Conservation (phyloP, 495 filamentous ascomycete species). For the Evernia prunastri region DNA sequence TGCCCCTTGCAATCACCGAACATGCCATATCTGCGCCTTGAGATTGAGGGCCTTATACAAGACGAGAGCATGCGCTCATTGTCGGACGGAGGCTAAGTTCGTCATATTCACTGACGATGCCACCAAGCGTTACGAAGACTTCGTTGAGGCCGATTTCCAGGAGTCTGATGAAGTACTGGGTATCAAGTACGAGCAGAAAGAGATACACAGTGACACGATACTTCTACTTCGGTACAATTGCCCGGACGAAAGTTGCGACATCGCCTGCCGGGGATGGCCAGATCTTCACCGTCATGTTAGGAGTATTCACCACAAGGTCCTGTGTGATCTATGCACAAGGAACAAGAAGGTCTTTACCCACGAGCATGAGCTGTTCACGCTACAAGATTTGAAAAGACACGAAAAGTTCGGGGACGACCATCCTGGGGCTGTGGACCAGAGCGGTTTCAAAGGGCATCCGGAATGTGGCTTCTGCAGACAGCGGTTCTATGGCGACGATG, state of each 20-base stretch:
- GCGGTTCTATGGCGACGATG: slow-evolving; percentile 92
- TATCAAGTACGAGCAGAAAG: slow-evolving; percentile 78
- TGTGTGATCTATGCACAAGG: slow-evolving; percentile 91
- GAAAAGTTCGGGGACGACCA: slow-evolving; percentile 87
- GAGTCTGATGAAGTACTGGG: slow-evolving; percentile 75
- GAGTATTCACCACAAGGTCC: slow-evolving; percentile 69
- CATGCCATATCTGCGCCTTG: slow-evolving; percentile 91
- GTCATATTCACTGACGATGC: slow-evolving; percentile 88
- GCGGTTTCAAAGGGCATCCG: slow-evolving; percentile 92
- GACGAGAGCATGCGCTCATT: slow-evolving; percentile 90
- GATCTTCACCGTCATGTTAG: slow-evolving; percentile 90
- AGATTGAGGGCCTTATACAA: slow-evolving; percentile 89
- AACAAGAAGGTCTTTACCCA: slow-evolving; percentile 99
- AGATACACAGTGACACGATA: slow-evolving; percentile 81
- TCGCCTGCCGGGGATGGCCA: slow-evolving; percentile 86
- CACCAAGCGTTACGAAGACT: slow-evolving; percentile 76
- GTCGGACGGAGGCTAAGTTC: slow-evolving; percentile 73
- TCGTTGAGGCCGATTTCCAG: slow-evolving; percentile 61
- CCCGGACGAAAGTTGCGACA: slow-evolving; percentile 75
- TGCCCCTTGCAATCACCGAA: slow-evolving; percentile 88
- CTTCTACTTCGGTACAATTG: slow-evolving; percentile 93
- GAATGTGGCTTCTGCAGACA: slow-evolving; percentile 88
- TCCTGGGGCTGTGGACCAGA: slow-evolving; percentile 85
- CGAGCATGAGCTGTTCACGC: slow-evolving; percentile 89
- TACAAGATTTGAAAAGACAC: slow-evolving; percentile 73